These are phyloP conservation scores for Spathaspora girioi DNA, from an alignment of 805 yeast genomes.

Conservation along the genomic window DNA sequence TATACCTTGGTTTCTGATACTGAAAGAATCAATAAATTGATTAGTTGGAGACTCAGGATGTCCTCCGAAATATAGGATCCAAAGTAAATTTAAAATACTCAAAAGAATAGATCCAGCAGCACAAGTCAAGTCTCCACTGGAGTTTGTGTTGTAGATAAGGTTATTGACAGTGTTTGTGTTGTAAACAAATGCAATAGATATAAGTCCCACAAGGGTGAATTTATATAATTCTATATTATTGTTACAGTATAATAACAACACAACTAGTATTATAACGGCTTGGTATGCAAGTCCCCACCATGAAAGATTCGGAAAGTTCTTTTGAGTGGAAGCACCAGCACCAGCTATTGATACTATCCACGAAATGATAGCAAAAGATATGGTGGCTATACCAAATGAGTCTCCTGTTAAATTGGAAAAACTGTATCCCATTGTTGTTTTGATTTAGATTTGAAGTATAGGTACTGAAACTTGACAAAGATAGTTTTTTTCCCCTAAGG, in stretches of 20 bases:
- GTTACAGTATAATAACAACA: conserved; percentile 50
- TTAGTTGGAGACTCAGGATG: conserved; percentile 86
- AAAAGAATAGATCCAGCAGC: conserved; percentile 88
- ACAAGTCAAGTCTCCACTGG: conserved; percentile 73
- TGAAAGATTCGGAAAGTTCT: conserved; percentile 70
- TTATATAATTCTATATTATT: conserved; percentile 71
- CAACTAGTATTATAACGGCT: conserved; percentile 52
- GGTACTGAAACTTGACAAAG: neutral
- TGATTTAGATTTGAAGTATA: neutral
- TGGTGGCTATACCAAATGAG: conserved; percentile 83
- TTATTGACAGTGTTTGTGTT: conserved; percentile 80
- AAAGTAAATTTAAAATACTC: conserved; percentile 75
- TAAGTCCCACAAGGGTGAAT: conserved; percentile 49
- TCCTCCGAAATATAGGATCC: conserved; percentile 89
- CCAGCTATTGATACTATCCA: conserved; percentile 92
- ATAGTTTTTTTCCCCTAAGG: too few relatives aligned
- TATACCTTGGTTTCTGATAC: conserved; percentile 43
- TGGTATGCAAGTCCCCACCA: conserved; percentile 97
- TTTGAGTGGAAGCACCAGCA: conserved; percentile 45
- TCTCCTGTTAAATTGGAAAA: conserved; percentile 63
- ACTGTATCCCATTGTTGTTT: conserved; percentile 27
- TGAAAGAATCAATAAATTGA: conserved; percentile 79
- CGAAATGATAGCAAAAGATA: conserved; percentile 67
- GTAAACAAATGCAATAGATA: conserved; percentile 76
- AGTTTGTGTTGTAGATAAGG: conserved; percentile 60